Percentiles rank a stretch among this genome's conserved stretches.
Evolutionary conservation across 345 rosid species (phyloP).

Genomic region (Rhodomyrtus tomentosa): DNA sequence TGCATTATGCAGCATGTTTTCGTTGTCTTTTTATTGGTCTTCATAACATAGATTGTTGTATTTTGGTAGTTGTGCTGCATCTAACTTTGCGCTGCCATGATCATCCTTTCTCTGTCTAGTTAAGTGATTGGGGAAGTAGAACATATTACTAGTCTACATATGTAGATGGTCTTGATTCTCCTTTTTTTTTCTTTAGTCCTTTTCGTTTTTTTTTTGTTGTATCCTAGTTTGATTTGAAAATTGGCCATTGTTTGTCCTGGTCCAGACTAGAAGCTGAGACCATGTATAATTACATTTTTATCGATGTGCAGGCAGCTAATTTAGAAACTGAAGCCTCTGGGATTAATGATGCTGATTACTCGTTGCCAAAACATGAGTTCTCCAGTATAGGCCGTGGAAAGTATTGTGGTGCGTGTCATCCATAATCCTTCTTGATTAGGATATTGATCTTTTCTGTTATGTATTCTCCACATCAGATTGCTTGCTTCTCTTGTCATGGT

Average conservation of each 20-base stretch:
- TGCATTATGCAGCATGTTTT: neutral
- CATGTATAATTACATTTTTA: neutral
- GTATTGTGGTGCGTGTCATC: slow-evolving; percentile 50
- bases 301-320: slow-evolving; percentile 61
- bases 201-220: neutral
- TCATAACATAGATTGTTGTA: neutral
- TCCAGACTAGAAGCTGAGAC: neutral
- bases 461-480: neutral
- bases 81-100: neutral
- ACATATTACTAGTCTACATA: neutral
- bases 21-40: neutral
- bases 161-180: neutral
- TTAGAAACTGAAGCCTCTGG: slow-evolving; percentile 67
- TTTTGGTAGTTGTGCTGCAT: neutral
- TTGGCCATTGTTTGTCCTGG: neutral
- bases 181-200: neutral
- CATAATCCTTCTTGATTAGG: neutral
- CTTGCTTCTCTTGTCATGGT: neutral
- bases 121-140: neutral
- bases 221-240: neutral
- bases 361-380: slow-evolving; percentile 59
- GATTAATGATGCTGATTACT: slow-evolving; percentile 53
- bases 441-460: neutral
- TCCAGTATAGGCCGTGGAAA: slow-evolving; percentile 63
- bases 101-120: neutral